Conservation (phyloP, 257 asterid species). For the Gentiana dahurica region DNA sequence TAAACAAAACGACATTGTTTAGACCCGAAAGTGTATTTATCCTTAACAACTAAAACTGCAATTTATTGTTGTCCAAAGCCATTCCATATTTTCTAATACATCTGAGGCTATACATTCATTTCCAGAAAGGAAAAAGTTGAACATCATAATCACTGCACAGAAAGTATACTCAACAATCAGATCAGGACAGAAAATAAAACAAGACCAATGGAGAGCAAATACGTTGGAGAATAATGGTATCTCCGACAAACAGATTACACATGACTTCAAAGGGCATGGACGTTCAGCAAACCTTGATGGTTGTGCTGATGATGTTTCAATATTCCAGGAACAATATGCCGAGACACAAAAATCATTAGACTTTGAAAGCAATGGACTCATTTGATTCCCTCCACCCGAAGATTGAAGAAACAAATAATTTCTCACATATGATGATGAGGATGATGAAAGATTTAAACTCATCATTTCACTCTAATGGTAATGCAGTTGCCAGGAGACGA, state of each 20-base stretch:
- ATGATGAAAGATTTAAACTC: constrained; percentile 52
- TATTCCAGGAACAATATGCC: constrained; percentile 28
- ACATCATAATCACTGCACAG: too few species aligned
- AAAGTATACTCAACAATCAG: constrained; percentile 4
- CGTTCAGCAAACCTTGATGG: constrained; percentile 27
- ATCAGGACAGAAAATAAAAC: constrained; percentile 56
- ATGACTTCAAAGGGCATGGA: constrained; percentile 48
- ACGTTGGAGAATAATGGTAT: constrained; percentile 27
- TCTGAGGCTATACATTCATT: too few species aligned
- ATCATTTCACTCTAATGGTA: constrained; percentile 26
- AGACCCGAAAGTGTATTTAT: too few species aligned
- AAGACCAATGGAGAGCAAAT: constrained; percentile 39
- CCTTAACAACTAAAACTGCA: not conserved
- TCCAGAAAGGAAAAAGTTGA: too few species aligned
- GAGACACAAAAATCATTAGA: constrained; percentile 38
- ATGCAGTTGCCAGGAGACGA: constrained; percentile 28
- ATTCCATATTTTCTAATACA: too few species aligned
- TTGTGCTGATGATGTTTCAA: constrained; percentile 23
- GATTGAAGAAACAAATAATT: constrained; percentile 38
- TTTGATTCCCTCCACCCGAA: constrained; percentile 90
- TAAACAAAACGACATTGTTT: not conserved
- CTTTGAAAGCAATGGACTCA: constrained; percentile 59
- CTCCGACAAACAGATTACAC: constrained; percentile 36
- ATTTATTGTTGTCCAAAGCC: not conserved
- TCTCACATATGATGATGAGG: constrained; percentile 68